Conservation (phyloP, 345 rosid genomes). For the Sisymbrium altissimum region DNA sequence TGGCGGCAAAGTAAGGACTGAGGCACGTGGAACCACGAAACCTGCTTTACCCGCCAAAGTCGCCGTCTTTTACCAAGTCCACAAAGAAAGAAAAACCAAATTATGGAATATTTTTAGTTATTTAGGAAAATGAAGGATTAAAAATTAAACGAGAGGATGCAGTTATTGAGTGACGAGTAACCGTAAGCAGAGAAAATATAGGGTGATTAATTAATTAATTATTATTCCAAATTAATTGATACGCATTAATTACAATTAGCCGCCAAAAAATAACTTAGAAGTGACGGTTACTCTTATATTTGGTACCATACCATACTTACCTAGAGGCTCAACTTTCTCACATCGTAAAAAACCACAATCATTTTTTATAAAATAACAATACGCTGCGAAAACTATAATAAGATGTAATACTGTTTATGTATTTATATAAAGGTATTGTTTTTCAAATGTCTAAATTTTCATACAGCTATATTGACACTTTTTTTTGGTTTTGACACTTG, state of each 20-base stretch:
- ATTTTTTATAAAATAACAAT: neutral
- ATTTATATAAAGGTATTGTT: neutral
- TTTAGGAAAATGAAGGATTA: neutral
- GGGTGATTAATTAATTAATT: neutral
- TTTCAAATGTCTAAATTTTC: neutral
- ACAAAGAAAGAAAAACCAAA: neutral
- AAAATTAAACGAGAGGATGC: neutral
- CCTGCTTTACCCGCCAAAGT: slow-evolving; percentile 18
- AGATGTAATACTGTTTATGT: neutral
- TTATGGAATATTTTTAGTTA: neutral
- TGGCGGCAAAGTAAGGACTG: slow-evolving; percentile 24
- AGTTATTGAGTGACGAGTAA: slow-evolving; percentile 24
- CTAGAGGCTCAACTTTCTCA: neutral
- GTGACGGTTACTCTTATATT: slow-evolving; percentile 25
- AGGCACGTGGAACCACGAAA: slow-evolving; percentile 20
- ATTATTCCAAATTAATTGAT: slow-evolving; percentile 3
- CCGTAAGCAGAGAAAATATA: slow-evolving; percentile 7
- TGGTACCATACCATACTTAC: neutral
- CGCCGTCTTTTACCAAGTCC: slow-evolving; percentile 30
- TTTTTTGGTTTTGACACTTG: neutral
- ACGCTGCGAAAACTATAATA: no score
- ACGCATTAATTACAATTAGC: neutral
- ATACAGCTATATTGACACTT: neutral
- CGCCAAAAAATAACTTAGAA: neutral
- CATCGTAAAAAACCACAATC: neutral